Evolutionary conservation across 768 basidiomycete genomes (phyloP).

Genomic region (Auricularia cornea): DNA sequence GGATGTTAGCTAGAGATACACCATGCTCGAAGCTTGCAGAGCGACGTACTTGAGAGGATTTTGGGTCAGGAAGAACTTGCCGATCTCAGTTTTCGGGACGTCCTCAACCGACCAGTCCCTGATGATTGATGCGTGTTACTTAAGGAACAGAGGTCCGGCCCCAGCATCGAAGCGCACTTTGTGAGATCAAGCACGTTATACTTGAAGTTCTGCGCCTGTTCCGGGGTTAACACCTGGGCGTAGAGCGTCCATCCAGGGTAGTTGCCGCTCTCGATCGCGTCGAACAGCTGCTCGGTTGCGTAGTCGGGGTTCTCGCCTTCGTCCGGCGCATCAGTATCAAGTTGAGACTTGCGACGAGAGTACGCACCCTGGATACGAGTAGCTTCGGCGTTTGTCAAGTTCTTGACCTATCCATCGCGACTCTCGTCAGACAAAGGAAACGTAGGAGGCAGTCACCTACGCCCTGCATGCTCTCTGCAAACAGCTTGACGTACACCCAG

Average conservation of each 20-base stretch:
- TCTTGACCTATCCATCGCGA: slow-evolving; percentile 31
- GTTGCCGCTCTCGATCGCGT: slow-evolving; percentile 43
- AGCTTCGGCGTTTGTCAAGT: slow-evolving; percentile 30
- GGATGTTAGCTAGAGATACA: not conserved
- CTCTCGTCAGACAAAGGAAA: not conserved
- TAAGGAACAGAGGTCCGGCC: too few species aligned
- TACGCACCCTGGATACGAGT: slow-evolving; percentile 26
- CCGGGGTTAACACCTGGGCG: slow-evolving; percentile 86
- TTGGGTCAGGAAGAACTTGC: slow-evolving; percentile 30
- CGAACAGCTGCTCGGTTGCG: slow-evolving; percentile 45
- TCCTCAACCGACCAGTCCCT: slow-evolving; percentile 31
- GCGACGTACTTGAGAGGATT: slow-evolving; percentile 23
- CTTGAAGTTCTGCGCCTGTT: slow-evolving; percentile 84
- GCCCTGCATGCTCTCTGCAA: slow-evolving; percentile 21
- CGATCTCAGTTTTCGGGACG: slow-evolving; percentile 27
- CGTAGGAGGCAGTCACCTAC: slow-evolving; percentile 5
- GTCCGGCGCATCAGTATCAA: slow-evolving; percentile 7
- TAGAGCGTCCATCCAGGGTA: slow-evolving; percentile 53
- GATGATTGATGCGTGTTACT: slow-evolving; percentile 28
- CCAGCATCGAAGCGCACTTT: slow-evolving; percentile 47
- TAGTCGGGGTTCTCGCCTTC: slow-evolving; percentile 37
- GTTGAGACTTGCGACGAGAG: slow-evolving; percentile 3
- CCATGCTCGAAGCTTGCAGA: not conserved
- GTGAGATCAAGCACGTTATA: slow-evolving; percentile 90
- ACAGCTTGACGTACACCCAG: slow-evolving; percentile 47